These are phyloP conservation scores for Senna tora DNA, from an alignment of 306 rosid species.

Conservation along the genomic window DNA sequence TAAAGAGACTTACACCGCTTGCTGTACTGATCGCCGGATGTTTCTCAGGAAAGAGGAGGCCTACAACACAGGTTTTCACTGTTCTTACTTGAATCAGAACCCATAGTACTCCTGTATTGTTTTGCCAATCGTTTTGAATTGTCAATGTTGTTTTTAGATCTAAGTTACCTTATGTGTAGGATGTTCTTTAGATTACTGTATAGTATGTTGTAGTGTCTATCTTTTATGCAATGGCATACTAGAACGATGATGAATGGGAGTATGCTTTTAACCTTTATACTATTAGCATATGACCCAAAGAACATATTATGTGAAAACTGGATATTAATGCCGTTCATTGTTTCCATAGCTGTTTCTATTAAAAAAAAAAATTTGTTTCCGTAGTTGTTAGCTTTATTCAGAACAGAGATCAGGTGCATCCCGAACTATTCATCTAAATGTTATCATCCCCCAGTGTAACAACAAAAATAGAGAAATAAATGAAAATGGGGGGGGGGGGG, in stretches of 20 bases:
- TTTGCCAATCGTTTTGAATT: background rate
- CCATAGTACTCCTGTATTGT: background rate
- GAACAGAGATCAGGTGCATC: background rate
- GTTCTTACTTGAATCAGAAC: background rate
- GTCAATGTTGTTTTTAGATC: background rate
- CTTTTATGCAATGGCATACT: background rate
- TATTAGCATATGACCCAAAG: background rate
- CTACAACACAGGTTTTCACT: slow-evolving; percentile 61
- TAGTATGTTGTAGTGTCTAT: background rate
- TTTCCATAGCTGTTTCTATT: background rate
- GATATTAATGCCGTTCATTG: background rate
- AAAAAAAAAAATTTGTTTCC: no score
- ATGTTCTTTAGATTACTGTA: background rate
- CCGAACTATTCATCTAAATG: background rate
- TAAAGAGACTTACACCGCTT: slow-evolving; percentile 97
- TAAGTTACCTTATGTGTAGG: background rate
- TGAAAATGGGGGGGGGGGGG: no score
- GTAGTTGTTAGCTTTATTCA: background rate
- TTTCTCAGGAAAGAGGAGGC: slow-evolving; percentile 79
- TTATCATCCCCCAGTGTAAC: background rate
- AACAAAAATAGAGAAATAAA: background rate
- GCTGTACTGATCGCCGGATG: slow-evolving; percentile 83
- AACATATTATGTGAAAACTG: background rate
- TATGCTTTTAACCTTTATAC: background rate
- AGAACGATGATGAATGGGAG: background rate